These are phyloP conservation scores for Aspergillus fumigatus DNA, from an alignment of 2,329 filamentous ascomycete genomes.

Conservation along the genomic window DNA sequence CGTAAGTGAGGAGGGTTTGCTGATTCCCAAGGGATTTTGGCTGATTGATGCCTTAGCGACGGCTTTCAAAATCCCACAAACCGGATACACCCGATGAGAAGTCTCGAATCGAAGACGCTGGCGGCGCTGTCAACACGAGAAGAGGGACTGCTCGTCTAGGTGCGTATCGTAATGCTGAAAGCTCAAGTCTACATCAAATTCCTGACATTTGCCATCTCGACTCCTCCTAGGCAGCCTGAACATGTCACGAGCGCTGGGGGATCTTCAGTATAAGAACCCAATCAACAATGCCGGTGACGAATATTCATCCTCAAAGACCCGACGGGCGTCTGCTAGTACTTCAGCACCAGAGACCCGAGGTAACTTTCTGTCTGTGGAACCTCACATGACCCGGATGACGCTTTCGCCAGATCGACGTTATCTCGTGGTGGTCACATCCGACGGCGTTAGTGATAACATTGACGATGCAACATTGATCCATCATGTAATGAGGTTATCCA, in stretches of 20 bases:
- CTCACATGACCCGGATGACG: slow-evolving; percentile 21
- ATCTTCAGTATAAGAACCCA: slow-evolving; percentile 35
- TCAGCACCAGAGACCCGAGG: slow-evolving; percentile 17
- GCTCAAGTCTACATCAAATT: background rate
- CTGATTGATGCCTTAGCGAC: slow-evolving; percentile 20
- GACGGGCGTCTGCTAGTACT: slow-evolving; percentile 18
- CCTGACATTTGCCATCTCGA: background rate
- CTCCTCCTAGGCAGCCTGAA: slow-evolving; percentile 25
- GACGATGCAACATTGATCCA: slow-evolving; percentile 27
- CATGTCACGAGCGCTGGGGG: slow-evolving; percentile 35
- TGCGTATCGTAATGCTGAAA: slow-evolving; percentile 9
- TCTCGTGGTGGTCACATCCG: slow-evolving; percentile 26
- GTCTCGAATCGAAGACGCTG: slow-evolving; percentile 29
- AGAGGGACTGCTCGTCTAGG: slow-evolving; percentile 28
- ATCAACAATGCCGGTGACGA: slow-evolving; percentile 22
- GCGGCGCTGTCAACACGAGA: slow-evolving; percentile 22
- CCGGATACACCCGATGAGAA: slow-evolving; percentile 26
- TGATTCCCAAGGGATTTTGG: background rate
- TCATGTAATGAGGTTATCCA: slow-evolving; percentile 27
- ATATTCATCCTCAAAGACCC: slow-evolving; percentile 5
- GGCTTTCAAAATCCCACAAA: slow-evolving; percentile 30
- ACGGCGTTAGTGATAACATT: slow-evolving; percentile 27
- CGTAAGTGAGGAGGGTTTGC: slow-evolving; percentile 8
- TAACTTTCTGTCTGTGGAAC: slow-evolving; percentile 30
- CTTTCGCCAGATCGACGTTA: slow-evolving; percentile 24